Percentiles rank a stretch among this genome's conserved stretches.
phyloP scores from a whole-genome alignment of 2,329 filamentous ascomycete species.

The Botrytis elliptica region DNA sequence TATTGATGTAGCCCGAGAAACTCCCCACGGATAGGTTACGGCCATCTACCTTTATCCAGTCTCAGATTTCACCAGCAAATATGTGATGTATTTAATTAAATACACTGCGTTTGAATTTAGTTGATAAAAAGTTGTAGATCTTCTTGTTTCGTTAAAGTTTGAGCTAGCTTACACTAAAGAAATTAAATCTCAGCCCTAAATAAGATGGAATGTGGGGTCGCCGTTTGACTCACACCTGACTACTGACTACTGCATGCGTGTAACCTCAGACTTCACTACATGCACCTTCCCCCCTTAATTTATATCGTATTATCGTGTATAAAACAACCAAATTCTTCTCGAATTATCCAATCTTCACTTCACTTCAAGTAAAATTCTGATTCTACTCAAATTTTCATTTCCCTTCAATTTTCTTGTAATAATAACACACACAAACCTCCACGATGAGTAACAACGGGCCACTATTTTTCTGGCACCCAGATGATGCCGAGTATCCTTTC shows the following conservation, averaged over 20 bases:
- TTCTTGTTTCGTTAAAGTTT: background rate
- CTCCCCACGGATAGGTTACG: background rate
- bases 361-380: background rate
- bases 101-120: no score
- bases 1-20: background rate
- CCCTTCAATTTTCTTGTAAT: background rate
- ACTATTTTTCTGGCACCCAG: constrained; percentile 12
- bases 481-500: background rate
- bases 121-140: background rate
- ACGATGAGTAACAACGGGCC: background rate
- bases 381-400: background rate
- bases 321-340: background rate
- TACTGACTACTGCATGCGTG: background rate
- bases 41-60: accelerated
- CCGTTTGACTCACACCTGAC: background rate
- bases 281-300: background rate
- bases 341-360: background rate
- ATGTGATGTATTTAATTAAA: background rate
- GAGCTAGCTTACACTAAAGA: background rate
- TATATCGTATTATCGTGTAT: background rate
- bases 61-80: background rate
- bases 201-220: background rate
- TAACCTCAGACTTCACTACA: background rate
- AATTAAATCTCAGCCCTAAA: background rate
- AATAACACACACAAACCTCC: background rate